Conservation (phyloP, 768 basidiomycete genomes). For the Udeniomyces megalosporus region DNA sequence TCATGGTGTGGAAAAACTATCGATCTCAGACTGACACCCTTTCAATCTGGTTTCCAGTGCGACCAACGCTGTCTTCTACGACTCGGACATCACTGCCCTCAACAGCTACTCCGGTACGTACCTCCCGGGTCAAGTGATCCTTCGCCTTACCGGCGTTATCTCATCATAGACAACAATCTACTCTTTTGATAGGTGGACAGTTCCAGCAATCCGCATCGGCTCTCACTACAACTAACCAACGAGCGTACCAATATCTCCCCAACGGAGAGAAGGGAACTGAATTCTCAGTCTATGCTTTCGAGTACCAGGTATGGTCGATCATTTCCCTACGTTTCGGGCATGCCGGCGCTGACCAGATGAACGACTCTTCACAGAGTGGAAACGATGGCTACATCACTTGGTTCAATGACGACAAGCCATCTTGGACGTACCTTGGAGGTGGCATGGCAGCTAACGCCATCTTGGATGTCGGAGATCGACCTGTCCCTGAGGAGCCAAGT, state of each 20-base stretch:
- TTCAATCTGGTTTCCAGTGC: background rate
- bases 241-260: slow-evolving; percentile 40
- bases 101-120: background rate
- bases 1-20: too few species aligned
- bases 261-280: too few species aligned
- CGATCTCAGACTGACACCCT: too few species aligned
- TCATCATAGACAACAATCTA: too few species aligned
- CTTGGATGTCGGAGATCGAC: slow-evolving; percentile 49
- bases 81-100: background rate
- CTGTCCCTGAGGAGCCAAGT: slow-evolving; percentile 69
- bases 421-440: slow-evolving; percentile 30
- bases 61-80: background rate
- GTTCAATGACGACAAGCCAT: too few species aligned
- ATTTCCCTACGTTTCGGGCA: too few species aligned
- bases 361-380: slow-evolving; percentile 1
- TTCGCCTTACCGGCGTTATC: too few species aligned
- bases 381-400: slow-evolving; percentile 10
- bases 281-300: too few species aligned
- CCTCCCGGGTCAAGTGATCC: too few species aligned
- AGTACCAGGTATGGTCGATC: too few species aligned
- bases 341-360: too few species aligned
- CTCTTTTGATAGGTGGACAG: too few species aligned
- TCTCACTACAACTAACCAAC: slow-evolving; percentile 46
- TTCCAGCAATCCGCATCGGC: slow-evolving; percentile 68
- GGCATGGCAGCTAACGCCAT: slow-evolving; percentile 47